Percentiles rank a stretch among this genome's conserved stretches.
phyloP scores from a whole-genome alignment of 768 basidiomycete genomes.

The Clitopilus passeckerianus region DNA sequence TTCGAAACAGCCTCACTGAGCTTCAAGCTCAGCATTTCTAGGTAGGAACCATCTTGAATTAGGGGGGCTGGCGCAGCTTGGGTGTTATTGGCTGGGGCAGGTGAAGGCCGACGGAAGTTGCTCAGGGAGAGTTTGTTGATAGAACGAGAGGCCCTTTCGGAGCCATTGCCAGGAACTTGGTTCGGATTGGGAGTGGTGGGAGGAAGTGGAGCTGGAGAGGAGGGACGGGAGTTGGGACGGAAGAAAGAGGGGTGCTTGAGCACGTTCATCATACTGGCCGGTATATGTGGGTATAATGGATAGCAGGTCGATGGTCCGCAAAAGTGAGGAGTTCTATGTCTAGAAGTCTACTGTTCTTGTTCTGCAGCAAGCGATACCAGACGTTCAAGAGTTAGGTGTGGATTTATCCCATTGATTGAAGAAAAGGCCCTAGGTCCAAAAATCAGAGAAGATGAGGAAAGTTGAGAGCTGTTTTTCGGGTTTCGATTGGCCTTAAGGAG shows the following conservation, averaged over 20 bases:
- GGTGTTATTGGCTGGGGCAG: slow-evolving; percentile 32
- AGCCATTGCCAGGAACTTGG: slow-evolving; percentile 18
- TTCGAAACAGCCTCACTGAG: slow-evolving; percentile 80
- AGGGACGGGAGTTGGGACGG: slow-evolving; percentile 56
- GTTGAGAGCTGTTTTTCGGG: background rate
- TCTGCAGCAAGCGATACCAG: slow-evolving; percentile 18
- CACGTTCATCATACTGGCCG: slow-evolving; percentile 48
- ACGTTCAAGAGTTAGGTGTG: slow-evolving; percentile 21
- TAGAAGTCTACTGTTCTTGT: slow-evolving; percentile 19
- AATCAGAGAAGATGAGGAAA: slow-evolving; percentile 12
- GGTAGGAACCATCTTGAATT: slow-evolving; percentile 75
- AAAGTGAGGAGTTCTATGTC: slow-evolving; percentile 17
- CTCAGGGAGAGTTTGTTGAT: slow-evolving; percentile 56
- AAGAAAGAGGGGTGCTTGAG: slow-evolving; percentile 67
- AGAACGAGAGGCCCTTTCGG: slow-evolving; percentile 46
- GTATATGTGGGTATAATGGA: slow-evolving; percentile 11
- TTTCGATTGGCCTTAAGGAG: slow-evolving; percentile 53
- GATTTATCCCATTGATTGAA: slow-evolving; percentile 53
- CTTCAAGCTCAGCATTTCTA: slow-evolving; percentile 71
- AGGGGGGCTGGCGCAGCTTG: slow-evolving; percentile 37
- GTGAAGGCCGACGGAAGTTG: slow-evolving; percentile 53
- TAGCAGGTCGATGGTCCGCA: slow-evolving; percentile 7
- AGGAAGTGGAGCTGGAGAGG: slow-evolving; percentile 50
- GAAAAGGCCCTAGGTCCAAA: slow-evolving; percentile 10
- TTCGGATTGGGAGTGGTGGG: slow-evolving; percentile 30